These are phyloP conservation scores for Xylaria sp. DNA, from an alignment of 495 filamentous ascomycete genomes.

Conservation along the genomic window DNA sequence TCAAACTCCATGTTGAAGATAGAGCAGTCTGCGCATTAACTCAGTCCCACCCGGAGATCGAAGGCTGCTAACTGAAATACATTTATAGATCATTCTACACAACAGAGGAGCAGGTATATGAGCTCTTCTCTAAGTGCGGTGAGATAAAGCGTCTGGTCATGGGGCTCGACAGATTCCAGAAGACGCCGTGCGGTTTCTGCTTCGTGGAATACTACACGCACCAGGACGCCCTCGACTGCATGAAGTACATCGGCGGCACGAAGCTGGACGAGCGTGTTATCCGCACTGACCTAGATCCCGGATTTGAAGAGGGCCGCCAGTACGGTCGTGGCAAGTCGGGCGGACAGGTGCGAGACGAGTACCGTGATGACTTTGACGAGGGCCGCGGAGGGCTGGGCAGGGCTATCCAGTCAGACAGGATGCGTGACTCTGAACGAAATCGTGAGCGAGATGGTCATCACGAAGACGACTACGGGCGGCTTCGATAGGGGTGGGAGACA, in stretches of 20 bases:
- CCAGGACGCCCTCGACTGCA: constrained; percentile 92
- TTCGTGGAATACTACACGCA: constrained; percentile 99
- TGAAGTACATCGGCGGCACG: constrained; percentile 99
- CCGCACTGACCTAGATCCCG: constrained; percentile 93
- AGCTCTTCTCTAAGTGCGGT: constrained; percentile 95
- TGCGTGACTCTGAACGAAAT: constrained; percentile 61
- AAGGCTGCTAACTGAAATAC: constrained; percentile 6
- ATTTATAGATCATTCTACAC: constrained; percentile 92
- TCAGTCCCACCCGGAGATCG: not conserved
- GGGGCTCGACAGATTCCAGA: constrained; percentile 94
- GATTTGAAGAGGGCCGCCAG: constrained; percentile 93
- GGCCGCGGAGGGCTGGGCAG: constrained; percentile 81
- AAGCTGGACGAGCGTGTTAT: constrained; percentile 98
- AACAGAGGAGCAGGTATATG: constrained; percentile 98
- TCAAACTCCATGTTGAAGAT: not conserved
- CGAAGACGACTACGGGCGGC: constrained; percentile 57
- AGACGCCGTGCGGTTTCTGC: constrained; percentile 98
- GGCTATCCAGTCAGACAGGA: constrained; percentile 67
- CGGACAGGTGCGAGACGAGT: constrained; percentile 96
- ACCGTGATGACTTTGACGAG: constrained; percentile 94
- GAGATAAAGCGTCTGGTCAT: constrained; percentile 99
- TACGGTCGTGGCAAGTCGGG: constrained; percentile 91
- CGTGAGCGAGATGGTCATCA: constrained; percentile 43
- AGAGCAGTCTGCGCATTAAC: not conserved
- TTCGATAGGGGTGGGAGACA: constrained; percentile 44